Evolutionary conservation across 768 basidiomycete genomes (phyloP).

Genomic region (Panaeolus papilionaceus): DNA sequence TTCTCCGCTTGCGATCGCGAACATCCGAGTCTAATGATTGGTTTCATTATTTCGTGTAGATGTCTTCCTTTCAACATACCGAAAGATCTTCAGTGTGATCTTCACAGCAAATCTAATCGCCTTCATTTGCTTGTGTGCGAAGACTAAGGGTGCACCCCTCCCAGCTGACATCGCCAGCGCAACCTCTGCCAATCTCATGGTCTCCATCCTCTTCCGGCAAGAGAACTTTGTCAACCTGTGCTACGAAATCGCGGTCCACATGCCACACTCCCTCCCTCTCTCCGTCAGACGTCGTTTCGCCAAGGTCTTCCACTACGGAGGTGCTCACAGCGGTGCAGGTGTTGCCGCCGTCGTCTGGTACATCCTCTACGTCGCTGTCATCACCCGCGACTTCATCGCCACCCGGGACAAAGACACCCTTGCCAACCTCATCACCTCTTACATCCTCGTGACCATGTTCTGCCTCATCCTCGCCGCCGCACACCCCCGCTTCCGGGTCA

Average conservation of each 20-base stretch:
- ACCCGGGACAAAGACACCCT: constrained; percentile 34
- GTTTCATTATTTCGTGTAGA: constrained; percentile 18
- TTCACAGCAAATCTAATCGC: constrained; percentile 56
- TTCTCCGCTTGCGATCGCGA: constrained; percentile 29
- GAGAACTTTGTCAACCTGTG: constrained; percentile 61
- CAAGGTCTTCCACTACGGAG: constrained; percentile 61
- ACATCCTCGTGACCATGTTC: constrained; percentile 53
- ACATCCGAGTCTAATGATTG: constrained; percentile 38
- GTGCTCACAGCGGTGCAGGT: constrained; percentile 59
- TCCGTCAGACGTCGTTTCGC: constrained; percentile 53
- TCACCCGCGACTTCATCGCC: constrained; percentile 42
- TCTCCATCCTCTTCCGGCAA: constrained; percentile 49
- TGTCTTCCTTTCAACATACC: constrained; percentile 48
- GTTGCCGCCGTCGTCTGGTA: constrained; percentile 60
- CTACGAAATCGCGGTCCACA: constrained; percentile 51
- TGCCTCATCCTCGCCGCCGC: constrained; percentile 54
- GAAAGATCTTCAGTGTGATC: constrained; percentile 59
- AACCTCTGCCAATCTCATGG: constrained; percentile 50
- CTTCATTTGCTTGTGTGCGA: constrained; percentile 46
- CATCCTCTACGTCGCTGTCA: constrained; percentile 51
- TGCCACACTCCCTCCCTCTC: constrained; percentile 43
- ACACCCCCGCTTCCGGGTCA: constrained; percentile 51
- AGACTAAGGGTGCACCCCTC: constrained; percentile 40
- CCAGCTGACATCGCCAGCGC: constrained; percentile 44
- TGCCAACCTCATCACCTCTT: constrained; percentile 42